Conservation (phyloP, 345 rosid genomes). For the Populus simonii region DNA sequence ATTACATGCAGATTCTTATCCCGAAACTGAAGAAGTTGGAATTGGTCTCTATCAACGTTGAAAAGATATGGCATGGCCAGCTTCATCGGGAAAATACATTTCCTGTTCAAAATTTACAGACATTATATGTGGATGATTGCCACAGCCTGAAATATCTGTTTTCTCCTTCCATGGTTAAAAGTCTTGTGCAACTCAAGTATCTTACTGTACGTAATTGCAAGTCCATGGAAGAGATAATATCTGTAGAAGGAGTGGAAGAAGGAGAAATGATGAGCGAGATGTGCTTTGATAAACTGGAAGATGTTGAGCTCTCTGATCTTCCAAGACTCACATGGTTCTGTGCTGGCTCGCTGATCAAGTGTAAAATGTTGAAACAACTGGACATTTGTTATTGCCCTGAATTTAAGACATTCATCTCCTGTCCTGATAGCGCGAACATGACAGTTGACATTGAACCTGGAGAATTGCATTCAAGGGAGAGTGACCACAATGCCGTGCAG, state of each 20-base stretch:
- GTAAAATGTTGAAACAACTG: not conserved
- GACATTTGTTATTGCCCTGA: not conserved
- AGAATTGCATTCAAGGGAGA: not conserved
- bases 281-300: constrained; percentile 6
- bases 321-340: constrained; percentile 11
- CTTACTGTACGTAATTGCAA: not conserved
- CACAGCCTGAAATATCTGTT: constrained; percentile 4
- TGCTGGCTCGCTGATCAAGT: not conserved
- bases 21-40: constrained; percentile 1
- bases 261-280: not conserved
- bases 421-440: not conserved
- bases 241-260: not conserved
- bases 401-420: constrained; percentile 7
- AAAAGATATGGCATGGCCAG: not conserved
- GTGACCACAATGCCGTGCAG: not conserved
- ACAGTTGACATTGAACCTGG: not conserved
- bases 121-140: not conserved
- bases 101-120: not conserved
- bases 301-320: not conserved
- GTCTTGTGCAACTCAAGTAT: not conserved
- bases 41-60: not conserved
- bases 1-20: constrained; percentile 1
- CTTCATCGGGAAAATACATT: not conserved
- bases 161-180: not conserved
- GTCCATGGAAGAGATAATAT: constrained; percentile 10